A percentile compares a stretch with the other conserved stretches of the same genome.
Evolutionary conservation across 73 alveolate genomes (phyloP).

Genomic region (Effrenium voratum): DNA sequence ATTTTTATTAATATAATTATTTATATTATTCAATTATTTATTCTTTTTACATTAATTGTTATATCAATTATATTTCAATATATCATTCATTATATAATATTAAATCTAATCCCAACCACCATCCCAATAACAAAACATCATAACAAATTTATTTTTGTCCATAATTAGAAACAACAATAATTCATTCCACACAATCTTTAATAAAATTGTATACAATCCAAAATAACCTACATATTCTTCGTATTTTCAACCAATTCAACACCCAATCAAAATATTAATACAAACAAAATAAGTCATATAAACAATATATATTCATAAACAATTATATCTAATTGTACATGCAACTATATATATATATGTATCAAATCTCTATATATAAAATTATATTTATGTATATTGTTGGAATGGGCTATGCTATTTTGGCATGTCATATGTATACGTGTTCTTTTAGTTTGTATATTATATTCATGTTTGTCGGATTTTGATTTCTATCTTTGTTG

Average conservation of each 20-base stretch:
- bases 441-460: too few relatives aligned
- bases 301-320: not conserved
- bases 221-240: too few relatives aligned
- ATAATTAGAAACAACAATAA: too few relatives aligned
- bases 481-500: not conserved
- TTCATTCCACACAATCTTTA: too few relatives aligned
- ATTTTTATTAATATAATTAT: too few relatives aligned
- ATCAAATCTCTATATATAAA: too few relatives aligned
- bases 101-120: too few relatives aligned
- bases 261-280: not conserved
- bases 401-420: not conserved
- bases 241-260: not conserved
- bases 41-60: not conserved
- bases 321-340: not conserved
- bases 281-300: not conserved
- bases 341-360: not conserved
- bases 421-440: not conserved
- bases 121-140: too few relatives aligned
- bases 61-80: too few relatives aligned
- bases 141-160: too few relatives aligned
- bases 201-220: too few relatives aligned
- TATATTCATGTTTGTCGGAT: not conserved
- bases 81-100: not conserved
- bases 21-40: too few relatives aligned
- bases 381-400: not conserved